Evolutionary conservation across 2,329 filamentous ascomycete genomes (phyloP), one percentile per base, ranked within the genome.

Genomic region (Aspergillus sp.): DNA sequence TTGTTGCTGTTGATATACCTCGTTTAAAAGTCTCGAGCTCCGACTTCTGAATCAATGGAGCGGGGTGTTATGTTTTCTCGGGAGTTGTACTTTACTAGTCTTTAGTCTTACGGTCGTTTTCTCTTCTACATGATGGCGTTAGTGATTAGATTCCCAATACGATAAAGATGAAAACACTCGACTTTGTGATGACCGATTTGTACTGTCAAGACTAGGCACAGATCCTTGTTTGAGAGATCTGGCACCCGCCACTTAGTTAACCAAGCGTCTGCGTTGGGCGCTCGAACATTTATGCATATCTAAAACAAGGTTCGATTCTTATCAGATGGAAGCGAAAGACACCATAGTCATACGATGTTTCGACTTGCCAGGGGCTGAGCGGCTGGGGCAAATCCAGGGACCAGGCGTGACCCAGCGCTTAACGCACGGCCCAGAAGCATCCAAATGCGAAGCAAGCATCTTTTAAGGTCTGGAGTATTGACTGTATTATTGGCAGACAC

Each of bases 131-230:
- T 58, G 21, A 55, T 54, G 56, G 56, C 43, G 46, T 58, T 58
- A 40, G 55, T 58, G 46, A 45, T 51, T 58, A 58, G 56, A 58
- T 58, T 55, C 46, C 46, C 56, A 58, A 45, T n/a, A 24, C 35
- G 41, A 52, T 27, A 50, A 39, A 46, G 43, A 55, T 33, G 11
- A 57, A 44, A 27, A 44, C 24, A 15, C 12, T 52, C n/a, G 7
- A 27, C 37, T 9, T 33, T 19, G 2, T 17, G 11, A 4, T 48
- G n/a, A 23, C 17, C 8, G n/a, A 31, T 31, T 17, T 23, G 12
- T 23, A 45, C 12, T 19, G 14, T 27, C 7, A 21, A n/a, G 15
- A 27, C 27, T n/a, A 17, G 17, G 15, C 17, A n/a, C 12, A 11
- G n/a, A 40, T 5, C 3, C 19, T 23, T 17, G 14, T 7, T n/a